These are phyloP conservation scores for Daldinia eschscholtzii DNA, from an alignment of 2,329 filamentous ascomycete genomes.

Conservation along the genomic window DNA sequence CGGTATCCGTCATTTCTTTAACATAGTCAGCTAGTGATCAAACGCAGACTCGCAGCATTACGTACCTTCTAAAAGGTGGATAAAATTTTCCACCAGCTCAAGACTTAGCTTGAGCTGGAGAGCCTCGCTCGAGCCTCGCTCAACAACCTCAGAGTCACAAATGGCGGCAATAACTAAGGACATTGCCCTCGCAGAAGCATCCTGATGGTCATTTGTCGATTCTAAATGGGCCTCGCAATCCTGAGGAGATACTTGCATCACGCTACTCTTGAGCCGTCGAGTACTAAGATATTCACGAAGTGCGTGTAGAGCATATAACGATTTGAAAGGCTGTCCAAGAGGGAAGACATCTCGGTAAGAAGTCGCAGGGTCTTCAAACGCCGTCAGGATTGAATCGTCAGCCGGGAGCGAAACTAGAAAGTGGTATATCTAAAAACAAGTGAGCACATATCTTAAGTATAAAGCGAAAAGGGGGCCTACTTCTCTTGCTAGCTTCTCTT, in stretches of 20 bases:
- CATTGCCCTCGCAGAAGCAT: constrained; percentile 61
- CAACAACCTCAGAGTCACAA: constrained; percentile 67
- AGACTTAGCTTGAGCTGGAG: constrained; percentile 64
- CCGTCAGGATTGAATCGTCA: constrained; percentile 70
- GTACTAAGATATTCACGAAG: constrained; percentile 72
- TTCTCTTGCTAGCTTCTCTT: constrained; percentile 76
- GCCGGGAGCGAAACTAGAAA: constrained; percentile 79
- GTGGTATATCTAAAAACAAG: constrained; percentile 68
- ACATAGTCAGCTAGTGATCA: constrained; percentile 39
- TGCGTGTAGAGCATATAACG: constrained; percentile 78
- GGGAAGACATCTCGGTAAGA: constrained; percentile 75
- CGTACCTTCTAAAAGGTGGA: constrained; percentile 67
- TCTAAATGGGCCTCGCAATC: constrained; percentile 44
- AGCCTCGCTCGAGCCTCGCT: constrained; percentile 57
- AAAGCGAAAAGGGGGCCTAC: constrained; percentile 55
- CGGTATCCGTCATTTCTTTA: constrained; percentile 47
- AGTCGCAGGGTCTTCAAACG: constrained; percentile 67
- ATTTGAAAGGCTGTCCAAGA: constrained; percentile 75
- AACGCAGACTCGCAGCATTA: neutral
- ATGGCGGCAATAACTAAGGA: constrained; percentile 71
- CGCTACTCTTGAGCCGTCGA: constrained; percentile 48
- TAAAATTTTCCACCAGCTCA: constrained; percentile 69
- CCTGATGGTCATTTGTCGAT: constrained; percentile 48
- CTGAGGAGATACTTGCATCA: constrained; percentile 46
- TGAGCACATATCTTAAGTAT: constrained; percentile 17